phyloP scores from a whole-genome alignment of 2,329 filamentous ascomycete genomes.

The Gaeumannomyces sp. region DNA sequence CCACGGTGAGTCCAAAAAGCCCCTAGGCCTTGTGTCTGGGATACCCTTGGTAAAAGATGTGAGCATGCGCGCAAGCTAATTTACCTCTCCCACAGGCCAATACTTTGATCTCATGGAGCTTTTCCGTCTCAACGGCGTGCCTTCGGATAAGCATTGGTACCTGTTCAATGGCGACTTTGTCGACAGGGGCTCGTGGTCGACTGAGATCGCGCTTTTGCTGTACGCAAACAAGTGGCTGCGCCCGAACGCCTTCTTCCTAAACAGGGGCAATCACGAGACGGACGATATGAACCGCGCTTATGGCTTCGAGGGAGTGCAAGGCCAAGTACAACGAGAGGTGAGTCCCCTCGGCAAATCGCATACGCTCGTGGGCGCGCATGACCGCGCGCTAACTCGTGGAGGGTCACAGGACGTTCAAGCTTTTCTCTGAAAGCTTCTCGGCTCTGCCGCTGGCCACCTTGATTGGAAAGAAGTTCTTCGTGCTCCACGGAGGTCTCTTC shows the following conservation, averaged over 20 bases:
- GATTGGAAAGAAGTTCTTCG: conserved; percentile 84
- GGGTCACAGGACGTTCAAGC: conserved; percentile 57
- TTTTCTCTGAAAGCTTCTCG: conserved; percentile 98
- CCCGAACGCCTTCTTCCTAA: conserved; percentile 84
- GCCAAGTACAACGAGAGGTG: conserved; percentile 89
- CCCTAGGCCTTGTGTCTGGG: background rate
- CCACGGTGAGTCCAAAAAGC: conserved; percentile 55
- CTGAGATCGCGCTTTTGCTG: conserved; percentile 87
- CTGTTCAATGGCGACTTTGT: conserved; percentile 99
- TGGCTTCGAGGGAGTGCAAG: conserved; percentile 97
- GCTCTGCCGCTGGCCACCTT: conserved; percentile 87
- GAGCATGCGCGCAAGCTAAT: background rate
- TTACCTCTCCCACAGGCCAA: conserved; percentile 57
- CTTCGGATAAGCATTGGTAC: conserved; percentile 82
- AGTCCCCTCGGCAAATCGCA: conserved; percentile 12
- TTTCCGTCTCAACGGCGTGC: conserved; percentile 83
- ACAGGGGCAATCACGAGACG: conserved; percentile 97
- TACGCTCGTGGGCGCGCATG: background rate
- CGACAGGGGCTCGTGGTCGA: conserved; percentile 94
- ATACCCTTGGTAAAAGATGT: background rate
- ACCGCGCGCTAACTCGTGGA: background rate
- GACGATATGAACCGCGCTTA: conserved; percentile 99
- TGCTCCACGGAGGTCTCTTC: conserved; percentile 91
- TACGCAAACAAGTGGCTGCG: conserved; percentile 97
- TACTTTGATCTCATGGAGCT: conserved; percentile 97